Conservation (phyloP, 768 basidiomycete species). For the Tulasnella calospora region DNA sequence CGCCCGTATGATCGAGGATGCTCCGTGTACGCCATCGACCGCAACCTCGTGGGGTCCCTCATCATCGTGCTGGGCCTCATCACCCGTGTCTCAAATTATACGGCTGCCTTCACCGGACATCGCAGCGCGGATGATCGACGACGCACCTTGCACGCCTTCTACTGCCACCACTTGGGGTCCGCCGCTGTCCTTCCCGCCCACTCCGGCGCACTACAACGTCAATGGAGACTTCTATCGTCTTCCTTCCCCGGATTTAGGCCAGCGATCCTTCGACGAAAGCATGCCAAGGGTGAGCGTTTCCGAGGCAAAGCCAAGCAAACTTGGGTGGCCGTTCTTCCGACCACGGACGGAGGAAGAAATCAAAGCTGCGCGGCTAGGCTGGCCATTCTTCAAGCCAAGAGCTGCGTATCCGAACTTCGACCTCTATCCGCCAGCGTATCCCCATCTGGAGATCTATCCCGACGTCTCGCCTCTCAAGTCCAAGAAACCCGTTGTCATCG, state of each 20-base stretch:
- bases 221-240: slow-evolving; percentile 29
- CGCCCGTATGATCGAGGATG: slow-evolving; percentile 53
- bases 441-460: slow-evolving; percentile 26
- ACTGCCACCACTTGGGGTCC: slow-evolving; percentile 50
- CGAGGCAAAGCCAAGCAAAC: too few relatives aligned
- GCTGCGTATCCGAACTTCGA: slow-evolving; percentile 13
- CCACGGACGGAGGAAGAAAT: neutral
- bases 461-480: neutral
- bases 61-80: slow-evolving; percentile 29
- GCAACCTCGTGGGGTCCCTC: slow-evolving; percentile 52
- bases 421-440: slow-evolving; percentile 21
- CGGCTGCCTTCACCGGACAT: slow-evolving; percentile 55
- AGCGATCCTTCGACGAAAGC: slow-evolving; percentile 36
- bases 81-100: slow-evolving; percentile 27
- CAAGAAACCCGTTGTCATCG: neutral
- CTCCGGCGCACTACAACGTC: neutral
- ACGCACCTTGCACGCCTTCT: slow-evolving; percentile 48
- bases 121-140: slow-evolving; percentile 52
- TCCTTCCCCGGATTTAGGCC: slow-evolving; percentile 43
- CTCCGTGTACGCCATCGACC: slow-evolving; percentile 47
- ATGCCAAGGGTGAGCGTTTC: too few relatives aligned
- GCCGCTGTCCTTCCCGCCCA: slow-evolving; percentile 42
- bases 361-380: neutral
- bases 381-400: slow-evolving; percentile 5
- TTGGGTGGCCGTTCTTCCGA: neutral